Conservation (phyloP, 2,329 filamentous ascomycete species). For the Nemania sp. region DNA sequence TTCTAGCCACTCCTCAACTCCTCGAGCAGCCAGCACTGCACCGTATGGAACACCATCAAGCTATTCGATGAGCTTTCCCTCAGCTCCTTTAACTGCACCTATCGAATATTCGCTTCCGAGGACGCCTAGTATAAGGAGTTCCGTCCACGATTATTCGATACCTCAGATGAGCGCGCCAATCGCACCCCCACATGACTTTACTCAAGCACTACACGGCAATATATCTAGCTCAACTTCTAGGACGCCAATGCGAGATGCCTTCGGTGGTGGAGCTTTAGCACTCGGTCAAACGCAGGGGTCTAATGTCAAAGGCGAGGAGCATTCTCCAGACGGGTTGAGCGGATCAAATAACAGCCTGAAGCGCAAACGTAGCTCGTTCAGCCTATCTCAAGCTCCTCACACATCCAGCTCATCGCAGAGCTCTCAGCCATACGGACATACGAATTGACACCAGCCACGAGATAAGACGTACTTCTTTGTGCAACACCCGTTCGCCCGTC, state of each 20-base stretch:
- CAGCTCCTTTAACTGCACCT: constrained; percentile 66
- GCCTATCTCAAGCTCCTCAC: constrained; percentile 46
- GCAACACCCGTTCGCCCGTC: not conserved
- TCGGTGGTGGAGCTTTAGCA: constrained; percentile 52
- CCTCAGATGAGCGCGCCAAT: constrained; percentile 68
- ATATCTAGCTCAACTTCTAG: constrained; percentile 54
- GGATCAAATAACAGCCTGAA: constrained; percentile 43
- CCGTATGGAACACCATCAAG: constrained; percentile 57
- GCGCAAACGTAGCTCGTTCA: constrained; percentile 51
- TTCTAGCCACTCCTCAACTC: constrained; percentile 49
- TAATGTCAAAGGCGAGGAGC: constrained; percentile 48
- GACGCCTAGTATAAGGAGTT: constrained; percentile 54
- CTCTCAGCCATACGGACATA: constrained; percentile 49
- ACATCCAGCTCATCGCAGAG: constrained; percentile 42
- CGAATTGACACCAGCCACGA: constrained; percentile 38
- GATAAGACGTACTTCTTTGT: not conserved
- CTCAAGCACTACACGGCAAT: constrained; percentile 60
- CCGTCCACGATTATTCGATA: constrained; percentile 62
- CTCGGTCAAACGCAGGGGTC: constrained; percentile 46
- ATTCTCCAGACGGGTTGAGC: constrained; percentile 46
- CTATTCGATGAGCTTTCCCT: constrained; percentile 64
- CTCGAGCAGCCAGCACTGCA: constrained; percentile 55
- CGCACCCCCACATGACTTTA: constrained; percentile 64
- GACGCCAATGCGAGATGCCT: constrained; percentile 61
- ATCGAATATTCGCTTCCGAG: constrained; percentile 64